These are phyloP conservation scores for Tetrahymena elliotti DNA, from an alignment of 73 alveolate species.

Conservation along the genomic window DNA sequence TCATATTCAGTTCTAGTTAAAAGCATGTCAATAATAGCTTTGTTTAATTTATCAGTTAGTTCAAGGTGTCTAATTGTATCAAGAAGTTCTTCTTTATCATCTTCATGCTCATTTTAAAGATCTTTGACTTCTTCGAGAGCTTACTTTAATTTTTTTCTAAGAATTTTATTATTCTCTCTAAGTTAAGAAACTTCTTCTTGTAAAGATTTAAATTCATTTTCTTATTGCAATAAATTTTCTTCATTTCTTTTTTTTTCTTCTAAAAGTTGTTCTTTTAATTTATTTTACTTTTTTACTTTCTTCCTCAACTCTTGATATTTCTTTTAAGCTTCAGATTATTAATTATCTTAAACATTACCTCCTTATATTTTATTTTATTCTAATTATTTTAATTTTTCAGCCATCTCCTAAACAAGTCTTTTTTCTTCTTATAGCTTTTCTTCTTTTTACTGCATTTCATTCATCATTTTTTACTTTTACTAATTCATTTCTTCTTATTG, in stretches of 20 bases:
- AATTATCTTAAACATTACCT: conserved; percentile 45
- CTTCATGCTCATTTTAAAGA: conserved; percentile 35
- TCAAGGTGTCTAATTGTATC: conserved; percentile 34
- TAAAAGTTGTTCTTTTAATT: conserved; percentile 49
- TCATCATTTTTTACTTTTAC: conserved; percentile 52
- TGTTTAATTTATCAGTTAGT: conserved; percentile 19
- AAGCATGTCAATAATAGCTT: conserved; percentile 22
- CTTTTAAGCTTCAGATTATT: conserved; percentile 58
- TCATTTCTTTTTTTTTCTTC: conserved; percentile 55
- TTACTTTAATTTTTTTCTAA: conserved; percentile 10
- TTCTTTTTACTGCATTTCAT: not conserved
- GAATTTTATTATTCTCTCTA: conserved; percentile 11
- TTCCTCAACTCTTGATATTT: conserved; percentile 45
- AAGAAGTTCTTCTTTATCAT: conserved; percentile 38
- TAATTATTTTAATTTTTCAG: not conserved
- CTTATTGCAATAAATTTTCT: conserved; percentile 36
- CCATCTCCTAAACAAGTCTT: not conserved
- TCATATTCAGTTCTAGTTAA: conserved; percentile 34
- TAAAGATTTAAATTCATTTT: conserved; percentile 30
- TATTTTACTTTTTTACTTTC: conserved; percentile 53
- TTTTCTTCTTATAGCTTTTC: not conserved
- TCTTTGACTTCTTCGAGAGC: conserved; percentile 31
- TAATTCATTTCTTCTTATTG: conserved; percentile 1
- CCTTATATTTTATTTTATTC: not conserved
- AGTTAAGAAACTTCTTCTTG: conserved; percentile 41